These are phyloP conservation scores for Microbotryomycetes sp. DNA, from an alignment of 1,284 basidiomycete genomes.

Conservation along the genomic window DNA sequence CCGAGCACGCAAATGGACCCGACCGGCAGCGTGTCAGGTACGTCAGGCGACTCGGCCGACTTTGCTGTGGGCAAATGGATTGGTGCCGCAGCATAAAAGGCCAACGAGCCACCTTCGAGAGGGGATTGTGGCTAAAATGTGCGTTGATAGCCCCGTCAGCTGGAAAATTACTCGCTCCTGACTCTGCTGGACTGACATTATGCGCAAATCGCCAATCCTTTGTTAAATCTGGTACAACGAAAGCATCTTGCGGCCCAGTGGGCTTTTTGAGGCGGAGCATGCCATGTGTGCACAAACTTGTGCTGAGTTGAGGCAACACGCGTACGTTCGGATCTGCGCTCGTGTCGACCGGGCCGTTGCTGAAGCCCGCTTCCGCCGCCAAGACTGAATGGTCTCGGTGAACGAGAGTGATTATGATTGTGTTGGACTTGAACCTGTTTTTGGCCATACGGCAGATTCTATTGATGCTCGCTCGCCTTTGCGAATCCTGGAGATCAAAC, in stretches of 20 bases:
- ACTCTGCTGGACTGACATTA: conserved; percentile 5
- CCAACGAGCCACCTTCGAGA: conserved; percentile 9
- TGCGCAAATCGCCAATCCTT: conserved; percentile 19
- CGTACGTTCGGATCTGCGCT: conserved; percentile 4
- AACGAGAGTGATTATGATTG: conserved; percentile 15
- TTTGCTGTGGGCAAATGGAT: conserved; percentile 9
- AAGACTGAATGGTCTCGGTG: conserved; percentile 20
- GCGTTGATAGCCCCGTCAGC: neutral
- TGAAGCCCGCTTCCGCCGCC: conserved; percentile 15
- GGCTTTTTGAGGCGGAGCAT: conserved; percentile 4
- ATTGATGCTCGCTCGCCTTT: conserved; percentile 15
- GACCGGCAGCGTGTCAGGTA: conserved; percentile 2
- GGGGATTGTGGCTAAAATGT: conserved; percentile 7
- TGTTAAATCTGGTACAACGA: conserved; percentile 18
- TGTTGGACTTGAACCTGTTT: conserved; percentile 8
- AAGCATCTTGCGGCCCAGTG: conserved; percentile 5
- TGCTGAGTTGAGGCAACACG: conserved; percentile 3
- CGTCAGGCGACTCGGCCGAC: neutral
- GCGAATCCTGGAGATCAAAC: conserved; percentile 16
- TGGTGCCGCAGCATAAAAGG: conserved; percentile 15
- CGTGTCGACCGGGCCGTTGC: conserved; percentile 7
- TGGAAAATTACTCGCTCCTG: neutral
- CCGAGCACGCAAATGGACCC: conserved; percentile 22
- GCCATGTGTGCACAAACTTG: conserved; percentile 13
- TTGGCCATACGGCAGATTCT: conserved; percentile 21